Evolutionary conservation across 2,329 filamentous ascomycete genomes (phyloP).

Genomic region (Sordariomycetes sp.): DNA sequence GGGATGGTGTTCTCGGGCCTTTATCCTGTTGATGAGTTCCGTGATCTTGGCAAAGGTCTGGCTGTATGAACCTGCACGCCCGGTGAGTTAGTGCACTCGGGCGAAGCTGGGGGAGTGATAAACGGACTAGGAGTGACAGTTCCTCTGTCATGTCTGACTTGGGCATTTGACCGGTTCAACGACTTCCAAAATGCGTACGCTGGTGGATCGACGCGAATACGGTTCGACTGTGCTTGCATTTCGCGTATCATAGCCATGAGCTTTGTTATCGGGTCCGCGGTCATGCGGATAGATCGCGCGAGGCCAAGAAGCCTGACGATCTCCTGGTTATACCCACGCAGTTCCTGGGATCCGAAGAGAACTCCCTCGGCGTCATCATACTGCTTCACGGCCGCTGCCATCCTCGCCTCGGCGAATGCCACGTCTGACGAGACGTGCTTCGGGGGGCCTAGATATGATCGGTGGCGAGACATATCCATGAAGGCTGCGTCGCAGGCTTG

Average conservation of each 20-base stretch:
- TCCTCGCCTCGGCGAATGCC: constrained; percentile 19
- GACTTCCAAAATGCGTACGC: constrained; percentile 40
- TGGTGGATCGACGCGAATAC: constrained; percentile 31
- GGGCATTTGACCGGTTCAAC: constrained; percentile 37
- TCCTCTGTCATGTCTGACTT: constrained; percentile 45
- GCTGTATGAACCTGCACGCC: constrained; percentile 19
- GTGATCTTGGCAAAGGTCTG: constrained; percentile 29
- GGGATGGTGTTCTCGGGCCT: constrained; percentile 21
- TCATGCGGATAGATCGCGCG: constrained; percentile 38
- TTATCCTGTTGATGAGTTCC: constrained; percentile 27
- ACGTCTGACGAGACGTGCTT: constrained; percentile 27
- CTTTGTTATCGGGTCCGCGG: constrained; percentile 30
- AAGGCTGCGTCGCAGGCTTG: constrained; percentile 34
- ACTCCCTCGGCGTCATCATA: constrained; percentile 33
- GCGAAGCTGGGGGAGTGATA: not conserved
- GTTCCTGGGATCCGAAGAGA: constrained; percentile 28
- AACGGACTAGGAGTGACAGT: constrained; percentile 35
- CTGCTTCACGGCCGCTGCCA: constrained; percentile 26
- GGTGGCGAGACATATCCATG: constrained; percentile 38
- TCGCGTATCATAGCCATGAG: constrained; percentile 31
- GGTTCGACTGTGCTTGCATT: constrained; percentile 26
- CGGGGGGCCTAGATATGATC: constrained; percentile 30
- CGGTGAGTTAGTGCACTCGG: not conserved
- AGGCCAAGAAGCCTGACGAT: constrained; percentile 41
- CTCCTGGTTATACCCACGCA: constrained; percentile 31